These are phyloP conservation scores for Piper betle DNA, from an alignment of 164 flowering plant genomes.

Conservation along the genomic window DNA sequence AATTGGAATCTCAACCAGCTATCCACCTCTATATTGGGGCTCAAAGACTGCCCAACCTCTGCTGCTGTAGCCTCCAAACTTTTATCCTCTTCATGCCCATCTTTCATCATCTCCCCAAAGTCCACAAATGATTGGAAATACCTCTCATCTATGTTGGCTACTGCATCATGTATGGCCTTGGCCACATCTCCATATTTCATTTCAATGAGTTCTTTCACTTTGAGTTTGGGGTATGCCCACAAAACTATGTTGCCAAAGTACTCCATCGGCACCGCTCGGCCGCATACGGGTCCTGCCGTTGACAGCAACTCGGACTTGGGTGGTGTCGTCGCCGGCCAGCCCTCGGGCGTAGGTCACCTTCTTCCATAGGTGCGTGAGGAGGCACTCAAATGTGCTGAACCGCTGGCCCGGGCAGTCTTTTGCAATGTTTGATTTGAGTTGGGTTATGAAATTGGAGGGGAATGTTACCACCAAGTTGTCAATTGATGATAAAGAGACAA, in stretches of 20 bases:
- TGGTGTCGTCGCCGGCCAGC: background rate
- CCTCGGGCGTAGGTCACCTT: constrained; percentile 2
- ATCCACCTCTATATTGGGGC: constrained; percentile 9
- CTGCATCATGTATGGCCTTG: constrained; percentile 7
- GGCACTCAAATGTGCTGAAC: constrained; percentile 8
- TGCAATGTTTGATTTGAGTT: background rate
- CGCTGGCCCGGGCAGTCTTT: background rate
- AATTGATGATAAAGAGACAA: background rate
- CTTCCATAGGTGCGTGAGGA: constrained; percentile 7
- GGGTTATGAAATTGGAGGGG: background rate
- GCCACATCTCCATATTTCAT: constrained; percentile 3
- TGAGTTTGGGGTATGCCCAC: constrained; percentile 7
- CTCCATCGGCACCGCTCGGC: constrained; percentile 7
- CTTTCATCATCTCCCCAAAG: constrained; percentile 3
- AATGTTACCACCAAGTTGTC: constrained; percentile 3
- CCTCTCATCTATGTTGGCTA: constrained; percentile 2
- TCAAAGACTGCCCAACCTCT: background rate
- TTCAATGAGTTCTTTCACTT: constrained; percentile 4
- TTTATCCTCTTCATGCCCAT: constrained; percentile 1
- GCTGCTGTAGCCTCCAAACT: background rate
- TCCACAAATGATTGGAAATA: constrained; percentile 13
- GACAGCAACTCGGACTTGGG: constrained; percentile 3
- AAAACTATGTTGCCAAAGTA: constrained; percentile 11
- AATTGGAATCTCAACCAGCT: constrained; percentile 12
- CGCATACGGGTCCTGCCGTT: constrained; percentile 4